Percentiles rank a stretch among this genome's conserved stretches.
Evolutionary conservation across 2,329 filamentous ascomycete species (phyloP).

Genomic region (Aureobasidium sp.): DNA sequence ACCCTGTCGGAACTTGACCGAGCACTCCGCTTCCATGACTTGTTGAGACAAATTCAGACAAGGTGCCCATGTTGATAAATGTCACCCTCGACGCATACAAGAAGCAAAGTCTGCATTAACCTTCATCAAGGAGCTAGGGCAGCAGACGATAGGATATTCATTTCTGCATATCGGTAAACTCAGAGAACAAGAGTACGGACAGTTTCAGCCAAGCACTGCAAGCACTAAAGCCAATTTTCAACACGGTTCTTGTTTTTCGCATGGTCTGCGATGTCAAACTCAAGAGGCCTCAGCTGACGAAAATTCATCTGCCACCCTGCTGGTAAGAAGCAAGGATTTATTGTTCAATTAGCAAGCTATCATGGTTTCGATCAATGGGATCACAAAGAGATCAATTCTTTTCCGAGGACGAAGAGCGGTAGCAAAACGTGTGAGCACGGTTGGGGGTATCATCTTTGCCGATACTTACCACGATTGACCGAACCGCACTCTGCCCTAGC

Average conservation of each 20-base stretch:
- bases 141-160: neutral
- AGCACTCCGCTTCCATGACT: neutral
- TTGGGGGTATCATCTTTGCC: neutral
- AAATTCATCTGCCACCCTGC: too few species aligned
- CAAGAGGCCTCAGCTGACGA: too few species aligned
- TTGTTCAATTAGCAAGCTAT: too few species aligned
- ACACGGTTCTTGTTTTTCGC: neutral
- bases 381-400: neutral
- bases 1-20: neutral
- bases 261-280: too few species aligned
- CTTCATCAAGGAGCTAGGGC: too few species aligned
- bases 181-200: neutral
- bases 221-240: neutral
- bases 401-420: too few species aligned
- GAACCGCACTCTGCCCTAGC: neutral
- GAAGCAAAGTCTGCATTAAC: too few species aligned
- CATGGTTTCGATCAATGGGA: too few species aligned
- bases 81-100: too few species aligned
- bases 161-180: neutral
- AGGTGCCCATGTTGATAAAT: neutral
- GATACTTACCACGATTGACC: neutral
- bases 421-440: neutral
- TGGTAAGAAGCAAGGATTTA: too few species aligned
- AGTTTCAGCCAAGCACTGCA: neutral
- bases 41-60: neutral